These are phyloP conservation scores for Capsicum rhomboideum DNA, from an alignment of 257 asterid species.

Conservation along the genomic window DNA sequence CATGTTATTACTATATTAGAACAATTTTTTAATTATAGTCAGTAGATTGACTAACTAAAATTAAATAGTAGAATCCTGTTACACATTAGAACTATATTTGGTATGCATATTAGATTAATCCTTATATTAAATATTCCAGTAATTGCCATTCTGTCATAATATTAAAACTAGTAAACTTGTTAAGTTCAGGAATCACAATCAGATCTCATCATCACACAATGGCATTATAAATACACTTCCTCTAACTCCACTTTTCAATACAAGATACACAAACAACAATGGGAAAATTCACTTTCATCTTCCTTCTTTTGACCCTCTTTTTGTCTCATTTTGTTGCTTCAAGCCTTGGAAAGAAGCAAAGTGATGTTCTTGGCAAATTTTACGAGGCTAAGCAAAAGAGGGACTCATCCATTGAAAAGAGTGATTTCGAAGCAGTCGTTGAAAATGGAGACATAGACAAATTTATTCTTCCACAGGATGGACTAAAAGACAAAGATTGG, in stretches of 20 bases:
- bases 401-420: not conserved
- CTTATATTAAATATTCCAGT: not conserved
- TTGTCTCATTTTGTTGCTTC: not conserved
- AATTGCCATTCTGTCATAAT: not conserved
- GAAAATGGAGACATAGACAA: not conserved
- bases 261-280: not conserved
- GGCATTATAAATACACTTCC: not conserved
- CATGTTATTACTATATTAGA: not conserved
- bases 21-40: not conserved
- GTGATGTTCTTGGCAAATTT: not conserved
- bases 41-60: not conserved
- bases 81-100: not conserved
- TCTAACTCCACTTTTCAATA: not conserved
- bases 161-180: not conserved
- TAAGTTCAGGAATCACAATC: not conserved
- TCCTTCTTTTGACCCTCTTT: not conserved
- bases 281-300: not conserved
- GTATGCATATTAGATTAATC: not conserved
- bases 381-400: not conserved
- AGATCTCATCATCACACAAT: not conserved
- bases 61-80: not conserved
- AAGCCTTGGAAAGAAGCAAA: not conserved
- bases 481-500: constrained; percentile 29
- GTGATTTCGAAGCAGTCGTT: not conserved
- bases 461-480: constrained; percentile 20